These are phyloP conservation scores for Hypomyces rosellus DNA, from an alignment of 2,329 filamentous ascomycete species.

Conservation along the genomic window DNA sequence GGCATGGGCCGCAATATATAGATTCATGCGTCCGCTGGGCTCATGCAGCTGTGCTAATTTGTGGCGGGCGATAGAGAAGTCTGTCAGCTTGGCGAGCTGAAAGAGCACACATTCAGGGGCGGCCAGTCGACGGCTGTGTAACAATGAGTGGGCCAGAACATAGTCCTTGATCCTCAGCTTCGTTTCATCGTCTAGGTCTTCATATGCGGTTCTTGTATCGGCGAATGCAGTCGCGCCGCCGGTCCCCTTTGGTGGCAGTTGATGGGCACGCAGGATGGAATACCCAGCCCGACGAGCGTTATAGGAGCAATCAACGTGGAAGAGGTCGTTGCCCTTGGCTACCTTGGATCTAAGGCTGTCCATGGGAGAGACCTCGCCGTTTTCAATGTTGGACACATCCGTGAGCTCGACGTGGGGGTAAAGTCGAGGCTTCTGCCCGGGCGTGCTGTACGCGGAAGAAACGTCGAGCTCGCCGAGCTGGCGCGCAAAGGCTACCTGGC, in stretches of 20 bases:
- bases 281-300: slow-evolving; percentile 48
- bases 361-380: too few relatives aligned
- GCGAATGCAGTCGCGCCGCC: slow-evolving; percentile 49
- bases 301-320: slow-evolving; percentile 50
- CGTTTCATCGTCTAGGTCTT: slow-evolving; percentile 34
- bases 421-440: too few relatives aligned
- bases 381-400: too few relatives aligned
- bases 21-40: slow-evolving; percentile 42
- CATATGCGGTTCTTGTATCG: slow-evolving; percentile 46
- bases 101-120: slow-evolving; percentile 39
- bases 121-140: slow-evolving; percentile 46
- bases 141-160: slow-evolving; percentile 44
- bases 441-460: too few relatives aligned
- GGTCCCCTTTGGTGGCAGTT: slow-evolving; percentile 39
- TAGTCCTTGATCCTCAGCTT: slow-evolving; percentile 35
- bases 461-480: too few relatives aligned
- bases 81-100: slow-evolving; percentile 34
- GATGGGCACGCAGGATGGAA: slow-evolving; percentile 44
- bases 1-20: slow-evolving; percentile 48
- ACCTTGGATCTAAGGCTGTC: too few relatives aligned
- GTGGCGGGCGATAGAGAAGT: slow-evolving; percentile 37
- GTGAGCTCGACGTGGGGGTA: too few relatives aligned
- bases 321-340: slow-evolving; percentile 40
- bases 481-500: too few relatives aligned
- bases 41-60: slow-evolving; percentile 46